A percentile compares a stretch with the other conserved stretches of the same genome.
phyloP scores from a whole-genome alignment of 371 early-diverging fungal species.

The Zopfochytrium polystomum region DNA sequence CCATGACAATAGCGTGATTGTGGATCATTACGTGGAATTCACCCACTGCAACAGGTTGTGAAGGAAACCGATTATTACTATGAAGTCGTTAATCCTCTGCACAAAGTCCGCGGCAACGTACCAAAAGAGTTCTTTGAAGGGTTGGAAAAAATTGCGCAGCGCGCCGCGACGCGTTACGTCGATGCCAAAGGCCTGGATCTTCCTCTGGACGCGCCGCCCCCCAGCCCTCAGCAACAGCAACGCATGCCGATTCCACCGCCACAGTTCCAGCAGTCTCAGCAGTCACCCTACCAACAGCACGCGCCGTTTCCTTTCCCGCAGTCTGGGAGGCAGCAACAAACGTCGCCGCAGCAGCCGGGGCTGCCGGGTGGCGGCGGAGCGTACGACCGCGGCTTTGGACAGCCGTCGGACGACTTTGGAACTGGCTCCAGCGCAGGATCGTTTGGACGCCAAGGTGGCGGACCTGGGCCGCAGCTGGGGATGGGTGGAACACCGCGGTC shows the following conservation, averaged over 20 bases:
- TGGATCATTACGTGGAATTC: constrained; percentile 1
- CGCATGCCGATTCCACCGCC: not conserved
- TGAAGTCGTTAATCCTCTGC: constrained; percentile 80
- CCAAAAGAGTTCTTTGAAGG: constrained; percentile 79
- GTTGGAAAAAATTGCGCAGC: constrained; percentile 49
- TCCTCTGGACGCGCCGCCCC: not conserved
- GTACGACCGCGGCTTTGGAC: too few species aligned
- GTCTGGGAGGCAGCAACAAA: too few species aligned
- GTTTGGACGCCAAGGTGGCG: too few species aligned
- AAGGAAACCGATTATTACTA: constrained; percentile 79
- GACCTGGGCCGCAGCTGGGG: too few species aligned
- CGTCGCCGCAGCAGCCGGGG: too few species aligned
- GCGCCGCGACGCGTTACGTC: constrained; percentile 2
- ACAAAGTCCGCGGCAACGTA: constrained; percentile 74
- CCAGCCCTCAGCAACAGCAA: constrained; percentile 1
- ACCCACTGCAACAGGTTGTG: too few species aligned
- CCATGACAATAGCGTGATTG: not conserved
- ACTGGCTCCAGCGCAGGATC: too few species aligned
- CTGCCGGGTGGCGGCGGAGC: too few species aligned
- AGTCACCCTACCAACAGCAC: too few species aligned
- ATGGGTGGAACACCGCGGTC: too few species aligned
- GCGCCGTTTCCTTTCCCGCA: too few species aligned
- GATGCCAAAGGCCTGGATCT: constrained; percentile 4
- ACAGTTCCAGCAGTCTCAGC: not conserved
- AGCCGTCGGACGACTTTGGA: too few species aligned